Base-by-base conservation (phyloP, 768 basidiomycete species). In the Collybia mongolica region DNA sequence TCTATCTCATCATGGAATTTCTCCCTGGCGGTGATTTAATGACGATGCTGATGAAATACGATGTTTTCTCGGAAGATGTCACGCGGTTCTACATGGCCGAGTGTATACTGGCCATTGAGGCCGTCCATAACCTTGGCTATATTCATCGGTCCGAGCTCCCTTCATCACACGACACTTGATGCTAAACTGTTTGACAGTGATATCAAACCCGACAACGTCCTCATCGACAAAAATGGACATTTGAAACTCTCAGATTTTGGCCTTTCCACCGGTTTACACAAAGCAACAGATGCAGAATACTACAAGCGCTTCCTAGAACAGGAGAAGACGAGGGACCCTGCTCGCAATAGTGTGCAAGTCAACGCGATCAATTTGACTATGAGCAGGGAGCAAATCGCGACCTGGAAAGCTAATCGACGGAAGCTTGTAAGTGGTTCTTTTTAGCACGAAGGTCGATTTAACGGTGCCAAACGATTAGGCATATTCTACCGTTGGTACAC, bases 41-140 rank as follows among this genome's bases (percentile, higher is more conserved):
- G 96, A 98, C 97, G 11, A 99, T 98, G 96, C 75, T 99, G 59
- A 99, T 99, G 88, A 98, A 98, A 70, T 98, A 99, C 70, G 96
- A 98, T 67, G 90, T 96, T 6, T 98, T 98, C 73, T 93, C 92
- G 6, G 97, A 98, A 69, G 96, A 98, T 64, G 96, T 98, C 32
- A 95, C 93, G 24, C 86, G 96, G 51, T 98, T 99, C 72, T 99
- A 99, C 69, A 97, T 99, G 84, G 96, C 96, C 20, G 96, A 99
- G 69, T 97, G 94, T 65, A 92, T 98, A 53, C 79, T 98, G 22
- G 96, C 96, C 17, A 97, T 99, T 52, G 95, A 99, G 66, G 97
- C 95, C 2, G 95, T 99, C 1, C 96, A 99, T 68, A 90, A 91
- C 58, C 81, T 98, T n/a, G 96, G 97, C 8, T 98, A 98, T 68